These are phyloP conservation scores for Endothia cerciana DNA, from an alignment of 2,329 filamentous ascomycete species.

Conservation along the genomic window DNA sequence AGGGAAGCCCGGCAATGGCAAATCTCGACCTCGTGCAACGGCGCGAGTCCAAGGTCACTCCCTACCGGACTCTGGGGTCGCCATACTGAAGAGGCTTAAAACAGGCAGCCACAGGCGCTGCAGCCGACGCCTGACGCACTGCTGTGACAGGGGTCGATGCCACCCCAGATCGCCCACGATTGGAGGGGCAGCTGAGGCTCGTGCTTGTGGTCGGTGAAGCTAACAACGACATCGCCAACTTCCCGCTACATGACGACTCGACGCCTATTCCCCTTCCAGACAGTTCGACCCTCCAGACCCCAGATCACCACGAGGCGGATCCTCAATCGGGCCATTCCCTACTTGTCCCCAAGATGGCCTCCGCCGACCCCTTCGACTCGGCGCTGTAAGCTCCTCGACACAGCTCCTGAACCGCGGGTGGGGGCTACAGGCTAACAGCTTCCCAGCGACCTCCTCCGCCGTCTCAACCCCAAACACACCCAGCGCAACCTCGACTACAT, in stretches of 20 bases:
- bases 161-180: constrained; percentile 16
- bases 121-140: constrained; percentile 4
- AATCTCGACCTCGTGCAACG: not conserved
- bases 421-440: constrained; percentile 14
- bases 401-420: constrained; percentile 17
- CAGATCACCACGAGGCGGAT: not conserved
- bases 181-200: constrained; percentile 29
- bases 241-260: not conserved
- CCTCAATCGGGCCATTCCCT: not conserved
- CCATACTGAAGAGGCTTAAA: constrained; percentile 12
- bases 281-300: not conserved
- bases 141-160: constrained; percentile 23
- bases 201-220: constrained; percentile 27
- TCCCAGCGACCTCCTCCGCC: constrained; percentile 90
- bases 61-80: constrained; percentile 19
- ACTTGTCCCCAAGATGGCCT: constrained; percentile 44
- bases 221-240: constrained; percentile 24
- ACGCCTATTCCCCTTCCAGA: constrained; percentile 1
- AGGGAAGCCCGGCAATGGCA: not conserved
- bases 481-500: constrained; percentile 85
- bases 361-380: constrained; percentile 72
- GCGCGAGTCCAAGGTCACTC: constrained; percentile 9
- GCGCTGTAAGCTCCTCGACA: constrained; percentile 64
- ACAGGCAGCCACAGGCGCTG: constrained; percentile 17
- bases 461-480: constrained; percentile 93